Evolutionary conservation across 306 rosid species (phyloP).

Genomic region (Abrus pulchellus): DNA sequence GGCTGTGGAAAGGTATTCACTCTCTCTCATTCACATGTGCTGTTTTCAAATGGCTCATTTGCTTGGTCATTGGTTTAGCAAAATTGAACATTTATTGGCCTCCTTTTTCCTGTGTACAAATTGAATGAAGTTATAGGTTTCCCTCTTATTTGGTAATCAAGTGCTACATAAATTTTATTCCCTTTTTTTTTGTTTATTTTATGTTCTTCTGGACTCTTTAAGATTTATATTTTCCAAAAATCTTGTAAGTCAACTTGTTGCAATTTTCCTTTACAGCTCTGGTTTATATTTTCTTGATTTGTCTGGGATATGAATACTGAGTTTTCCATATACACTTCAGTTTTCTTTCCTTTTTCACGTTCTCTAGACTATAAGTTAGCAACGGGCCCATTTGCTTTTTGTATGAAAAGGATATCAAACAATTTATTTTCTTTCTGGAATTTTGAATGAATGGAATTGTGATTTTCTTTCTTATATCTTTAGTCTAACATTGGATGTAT

Average conservation of each 20-base stretch:
- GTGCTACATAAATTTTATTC: constrained; percentile 19
- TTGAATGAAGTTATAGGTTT: constrained; percentile 36
- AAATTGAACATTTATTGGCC: constrained; percentile 33
- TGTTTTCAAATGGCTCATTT: constrained; percentile 27
- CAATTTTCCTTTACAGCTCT: constrained; percentile 26
- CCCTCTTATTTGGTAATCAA: constrained; percentile 40
- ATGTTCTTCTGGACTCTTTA: constrained; percentile 35
- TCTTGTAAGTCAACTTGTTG: constrained; percentile 34
- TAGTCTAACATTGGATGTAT: constrained; percentile 36
- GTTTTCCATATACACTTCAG: constrained; percentile 36
- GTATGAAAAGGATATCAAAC: not conserved
- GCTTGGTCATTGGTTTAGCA: constrained; percentile 23
- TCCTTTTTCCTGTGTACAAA: constrained; percentile 17
- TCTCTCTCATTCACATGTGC: constrained; percentile 27
- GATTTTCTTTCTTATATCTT: constrained; percentile 36
- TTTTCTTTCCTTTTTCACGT: constrained; percentile 40
- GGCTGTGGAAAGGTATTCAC: constrained; percentile 47
- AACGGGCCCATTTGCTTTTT: not conserved
- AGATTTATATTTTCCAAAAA: constrained; percentile 7
- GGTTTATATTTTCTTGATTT: constrained; percentile 45
- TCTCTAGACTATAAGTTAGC: not conserved
- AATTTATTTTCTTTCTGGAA: constrained; percentile 22
- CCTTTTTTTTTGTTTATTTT: not conserved
- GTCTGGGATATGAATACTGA: constrained; percentile 35
- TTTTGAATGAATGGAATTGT: constrained; percentile 5